Conservation (phyloP, 805 yeast genomes). For the Metschnikowia lochheadii region DNA sequence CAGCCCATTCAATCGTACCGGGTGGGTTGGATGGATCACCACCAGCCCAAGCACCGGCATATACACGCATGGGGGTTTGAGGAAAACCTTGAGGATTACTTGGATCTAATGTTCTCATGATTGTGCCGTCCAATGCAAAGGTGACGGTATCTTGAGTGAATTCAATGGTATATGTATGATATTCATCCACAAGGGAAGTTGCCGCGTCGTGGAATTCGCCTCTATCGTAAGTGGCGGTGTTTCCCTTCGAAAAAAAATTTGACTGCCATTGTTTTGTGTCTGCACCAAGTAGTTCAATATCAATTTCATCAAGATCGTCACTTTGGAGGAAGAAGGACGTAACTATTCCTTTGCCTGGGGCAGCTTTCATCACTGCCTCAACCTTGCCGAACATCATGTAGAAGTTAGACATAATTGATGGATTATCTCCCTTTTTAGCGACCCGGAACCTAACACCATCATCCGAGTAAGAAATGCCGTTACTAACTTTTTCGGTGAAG, state of each 20-base stretch:
- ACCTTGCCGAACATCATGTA: conserved; percentile 88
- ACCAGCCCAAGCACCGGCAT: conserved; percentile 48
- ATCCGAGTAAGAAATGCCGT: conserved; percentile 33
- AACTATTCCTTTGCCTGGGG: conserved; percentile 73
- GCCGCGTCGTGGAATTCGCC: conserved; percentile 65
- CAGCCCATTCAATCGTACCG: conserved; percentile 26
- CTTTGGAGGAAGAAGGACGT: conserved; percentile 76
- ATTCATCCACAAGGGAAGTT: conserved; percentile 50
- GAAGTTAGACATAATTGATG: conserved; percentile 70
- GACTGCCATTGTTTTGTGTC: conserved; percentile 72
- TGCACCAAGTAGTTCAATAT: conserved; percentile 82
- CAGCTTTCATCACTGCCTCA: conserved; percentile 67
- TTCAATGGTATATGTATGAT: conserved; percentile 77
- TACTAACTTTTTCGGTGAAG: conserved; percentile 35
- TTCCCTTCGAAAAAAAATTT: conserved; percentile 78
- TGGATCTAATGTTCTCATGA: conserved; percentile 59
- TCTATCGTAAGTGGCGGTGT: conserved; percentile 71
- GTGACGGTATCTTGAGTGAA: conserved; percentile 66
- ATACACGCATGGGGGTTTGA: conserved; percentile 71
- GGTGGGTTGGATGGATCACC: conserved; percentile 35
- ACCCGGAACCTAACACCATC: conserved; percentile 65
- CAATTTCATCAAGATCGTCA: conserved; percentile 88
- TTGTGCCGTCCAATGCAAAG: conserved; percentile 71
- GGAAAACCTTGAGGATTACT: conserved; percentile 69
- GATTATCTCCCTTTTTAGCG: conserved; percentile 65